Conservation (phyloP, 139 green algal species). For the Asterochloris erici region DNA sequence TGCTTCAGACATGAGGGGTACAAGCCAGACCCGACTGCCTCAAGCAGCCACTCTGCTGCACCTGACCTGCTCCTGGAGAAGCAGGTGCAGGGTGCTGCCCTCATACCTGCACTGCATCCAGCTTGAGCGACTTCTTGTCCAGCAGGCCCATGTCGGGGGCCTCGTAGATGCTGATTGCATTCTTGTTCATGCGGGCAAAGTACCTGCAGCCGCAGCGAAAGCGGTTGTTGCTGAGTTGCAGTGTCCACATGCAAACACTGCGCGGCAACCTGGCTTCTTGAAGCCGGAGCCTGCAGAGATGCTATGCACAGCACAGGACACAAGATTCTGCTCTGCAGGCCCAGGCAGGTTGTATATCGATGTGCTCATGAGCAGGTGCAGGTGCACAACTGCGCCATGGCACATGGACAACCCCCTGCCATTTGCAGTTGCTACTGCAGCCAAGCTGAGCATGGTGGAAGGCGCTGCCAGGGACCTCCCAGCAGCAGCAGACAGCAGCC, state of each 20-base stretch:
- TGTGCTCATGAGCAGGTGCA: neutral
- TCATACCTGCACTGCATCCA: conserved; percentile 70
- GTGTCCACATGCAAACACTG: too few species aligned
- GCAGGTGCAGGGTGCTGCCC: too few species aligned
- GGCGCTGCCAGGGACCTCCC: neutral
- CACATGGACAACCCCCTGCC: neutral
- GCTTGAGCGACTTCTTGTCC: conserved; percentile 91
- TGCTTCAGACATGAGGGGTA: too few species aligned
- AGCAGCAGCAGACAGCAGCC: neutral
- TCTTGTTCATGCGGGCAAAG: conserved; percentile 81
- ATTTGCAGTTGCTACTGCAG: neutral
- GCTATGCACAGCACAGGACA: neutral
- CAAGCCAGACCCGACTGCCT: too few species aligned
- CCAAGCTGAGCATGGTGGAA: neutral
- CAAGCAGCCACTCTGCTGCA: too few species aligned
- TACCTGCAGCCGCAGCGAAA: conserved; percentile 37
- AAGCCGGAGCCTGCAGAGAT: neutral
- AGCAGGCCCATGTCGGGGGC: conserved; percentile 81
- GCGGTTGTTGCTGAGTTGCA: too few species aligned
- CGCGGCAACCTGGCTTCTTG: too few species aligned
- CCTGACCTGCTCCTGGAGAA: too few species aligned
- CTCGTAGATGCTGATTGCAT: conserved; percentile 82
- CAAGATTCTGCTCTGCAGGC: too few species aligned
- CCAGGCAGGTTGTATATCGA: neutral
- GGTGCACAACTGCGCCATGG: neutral